phyloP scores from a whole-genome alignment of 805 yeast species.

The Komagataella mondaviorum region DNA sequence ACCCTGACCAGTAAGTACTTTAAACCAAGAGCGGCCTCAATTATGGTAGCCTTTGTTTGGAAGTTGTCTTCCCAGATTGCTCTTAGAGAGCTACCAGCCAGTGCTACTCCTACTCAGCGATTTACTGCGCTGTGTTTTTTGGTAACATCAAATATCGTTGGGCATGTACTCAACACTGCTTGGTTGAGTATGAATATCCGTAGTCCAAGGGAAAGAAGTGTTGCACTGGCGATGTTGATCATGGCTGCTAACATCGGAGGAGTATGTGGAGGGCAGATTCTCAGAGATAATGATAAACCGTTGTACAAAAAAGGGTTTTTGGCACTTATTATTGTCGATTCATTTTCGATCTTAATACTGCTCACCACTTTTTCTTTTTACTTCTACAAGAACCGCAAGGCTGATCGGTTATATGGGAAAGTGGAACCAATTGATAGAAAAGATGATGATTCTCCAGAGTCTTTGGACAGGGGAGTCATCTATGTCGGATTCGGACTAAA shows the following conservation, averaged over 20 bases:
- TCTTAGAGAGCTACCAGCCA: conserved; percentile 12
- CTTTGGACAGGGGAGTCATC: background rate
- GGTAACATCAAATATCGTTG: conserved; percentile 1
- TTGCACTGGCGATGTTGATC: conserved; percentile 7
- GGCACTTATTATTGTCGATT: conserved; percentile 20
- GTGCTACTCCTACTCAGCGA: conserved; percentile 19
- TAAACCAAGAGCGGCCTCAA: conserved; percentile 15
- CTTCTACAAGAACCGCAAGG: conserved; percentile 20
- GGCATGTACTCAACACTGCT: conserved; percentile 10
- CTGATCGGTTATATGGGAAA: background rate
- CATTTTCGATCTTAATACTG: conserved; percentile 1
- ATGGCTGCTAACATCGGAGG: conserved; percentile 10
- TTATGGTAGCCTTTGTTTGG: conserved; percentile 13
- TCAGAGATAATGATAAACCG: conserved; percentile 8
- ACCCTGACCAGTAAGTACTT: conserved; percentile 24
- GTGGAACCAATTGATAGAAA: background rate
- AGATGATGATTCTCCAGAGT: background rate
- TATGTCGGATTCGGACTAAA: background rate
- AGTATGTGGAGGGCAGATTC: conserved; percentile 8
- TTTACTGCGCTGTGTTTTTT: conserved; percentile 19
- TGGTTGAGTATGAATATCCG: conserved; percentile 7
- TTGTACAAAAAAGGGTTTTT: conserved; percentile 30
- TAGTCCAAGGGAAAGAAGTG: conserved; percentile 7
- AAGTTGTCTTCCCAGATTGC: conserved; percentile 14
- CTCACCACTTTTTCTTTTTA: conserved; percentile 23